Conservation (phyloP, 1,284 basidiomycete genomes). For the Fomitopsis betulina region DNA sequence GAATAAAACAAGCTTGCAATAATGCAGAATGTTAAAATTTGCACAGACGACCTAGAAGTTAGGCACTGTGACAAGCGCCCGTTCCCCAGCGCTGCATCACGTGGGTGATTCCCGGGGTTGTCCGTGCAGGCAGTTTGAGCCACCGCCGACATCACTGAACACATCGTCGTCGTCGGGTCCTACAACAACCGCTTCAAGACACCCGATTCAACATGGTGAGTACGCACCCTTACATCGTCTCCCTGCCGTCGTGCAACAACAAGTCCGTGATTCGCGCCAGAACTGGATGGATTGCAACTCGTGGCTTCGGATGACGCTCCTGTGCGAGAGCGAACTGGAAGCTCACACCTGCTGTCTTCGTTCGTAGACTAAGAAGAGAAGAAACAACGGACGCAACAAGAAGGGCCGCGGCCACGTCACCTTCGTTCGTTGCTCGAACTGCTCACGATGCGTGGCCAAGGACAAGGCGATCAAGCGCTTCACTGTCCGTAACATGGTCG, state of each 20-base stretch:
- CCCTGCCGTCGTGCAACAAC: constrained; percentile 10
- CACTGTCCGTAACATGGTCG: constrained; percentile 99
- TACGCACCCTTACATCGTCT: constrained; percentile 9
- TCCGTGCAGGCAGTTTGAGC: not conserved
- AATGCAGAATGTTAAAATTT: too few relatives aligned
- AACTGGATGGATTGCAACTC: constrained; percentile 26
- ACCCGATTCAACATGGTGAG: constrained; percentile 35
- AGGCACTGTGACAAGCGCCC: not conserved
- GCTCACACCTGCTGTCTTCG: constrained; percentile 6
- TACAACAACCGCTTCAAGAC: constrained; percentile 25
- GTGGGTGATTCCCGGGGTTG: not conserved
- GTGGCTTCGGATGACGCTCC: constrained; percentile 20
- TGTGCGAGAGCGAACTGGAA: not conserved
- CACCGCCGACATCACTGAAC: not conserved
- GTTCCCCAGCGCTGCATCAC: not conserved
- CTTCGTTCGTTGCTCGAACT: constrained; percentile 98
- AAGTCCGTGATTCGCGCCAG: constrained; percentile 8
- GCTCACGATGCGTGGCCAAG: constrained; percentile 90
- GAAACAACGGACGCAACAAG: constrained; percentile 98
- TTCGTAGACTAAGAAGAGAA: constrained; percentile 95
- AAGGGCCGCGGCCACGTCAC: constrained; percentile 95
- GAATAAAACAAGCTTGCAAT: too few relatives aligned
- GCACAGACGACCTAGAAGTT: too few relatives aligned
- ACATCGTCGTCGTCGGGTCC: constrained; percentile 17
- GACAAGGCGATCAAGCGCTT: constrained; percentile 99